These are phyloP conservation scores for Botryotinia narcissicola DNA, from an alignment of 2,329 filamentous ascomycete species.

Conservation along the genomic window DNA sequence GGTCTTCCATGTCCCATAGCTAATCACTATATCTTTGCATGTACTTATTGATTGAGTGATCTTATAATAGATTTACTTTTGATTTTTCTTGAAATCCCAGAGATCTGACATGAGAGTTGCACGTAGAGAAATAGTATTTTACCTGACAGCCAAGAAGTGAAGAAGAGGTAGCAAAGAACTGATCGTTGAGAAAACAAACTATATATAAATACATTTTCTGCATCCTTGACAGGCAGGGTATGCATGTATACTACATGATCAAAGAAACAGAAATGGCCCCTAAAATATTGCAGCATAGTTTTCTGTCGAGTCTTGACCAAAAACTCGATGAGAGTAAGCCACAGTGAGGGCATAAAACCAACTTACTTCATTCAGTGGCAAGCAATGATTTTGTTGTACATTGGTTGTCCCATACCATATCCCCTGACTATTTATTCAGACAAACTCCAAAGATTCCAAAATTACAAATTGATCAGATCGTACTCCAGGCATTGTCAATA, in stretches of 20 bases:
- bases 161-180: neutral
- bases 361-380: neutral
- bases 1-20: neutral
- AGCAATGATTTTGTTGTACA: neutral
- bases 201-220: neutral
- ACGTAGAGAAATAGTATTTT: neutral
- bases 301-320: neutral
- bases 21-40: neutral
- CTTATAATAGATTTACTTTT: neutral
- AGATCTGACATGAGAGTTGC: neutral
- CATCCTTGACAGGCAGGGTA: neutral
- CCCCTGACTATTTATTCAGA: neutral
- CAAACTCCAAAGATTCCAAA: neutral
- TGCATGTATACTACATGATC: neutral
- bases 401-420: neutral
- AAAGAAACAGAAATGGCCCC: neutral
- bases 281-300: neutral
- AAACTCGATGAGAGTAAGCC: neutral
- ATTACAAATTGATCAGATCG: conserved; percentile 31
- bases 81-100: neutral
- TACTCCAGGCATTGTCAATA: conserved; percentile 41
- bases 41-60: neutral
- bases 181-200: neutral
- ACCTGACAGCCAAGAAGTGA: neutral
- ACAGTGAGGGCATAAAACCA: neutral